These are phyloP conservation scores for Cymodocea nodosa DNA, from an alignment of 116 monocot species.

Conservation along the genomic window DNA sequence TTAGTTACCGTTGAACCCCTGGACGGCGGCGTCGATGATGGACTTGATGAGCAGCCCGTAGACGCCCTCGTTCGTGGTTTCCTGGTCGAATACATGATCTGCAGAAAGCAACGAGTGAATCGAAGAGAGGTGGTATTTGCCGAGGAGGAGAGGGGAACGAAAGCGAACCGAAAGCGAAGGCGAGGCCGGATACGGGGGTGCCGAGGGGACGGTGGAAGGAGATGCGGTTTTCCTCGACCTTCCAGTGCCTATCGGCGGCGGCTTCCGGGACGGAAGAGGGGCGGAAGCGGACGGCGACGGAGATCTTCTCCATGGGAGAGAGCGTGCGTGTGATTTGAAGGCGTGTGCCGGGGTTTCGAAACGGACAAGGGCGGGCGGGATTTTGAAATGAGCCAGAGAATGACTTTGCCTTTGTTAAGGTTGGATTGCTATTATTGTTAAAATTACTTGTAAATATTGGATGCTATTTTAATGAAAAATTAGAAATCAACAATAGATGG, in stretches of 20 bases:
- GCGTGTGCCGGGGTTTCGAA: too few species aligned
- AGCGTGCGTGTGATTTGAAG: not conserved
- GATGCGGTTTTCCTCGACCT: conserved; percentile 63
- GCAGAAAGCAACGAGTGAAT: not conserved
- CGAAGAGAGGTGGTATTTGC: not conserved
- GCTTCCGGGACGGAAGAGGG: conserved; percentile 14
- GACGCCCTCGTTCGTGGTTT: conserved; percentile 30
- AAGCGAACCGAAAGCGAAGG: conserved; percentile 69
- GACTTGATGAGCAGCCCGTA: conserved; percentile 50
- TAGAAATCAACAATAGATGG: too few species aligned
- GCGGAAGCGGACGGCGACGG: conserved; percentile 86
- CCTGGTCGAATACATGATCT: conserved; percentile 85
- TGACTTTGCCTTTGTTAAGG: too few species aligned
- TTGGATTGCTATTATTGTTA: too few species aligned
- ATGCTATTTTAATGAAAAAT: too few species aligned
- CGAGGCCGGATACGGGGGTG: conserved; percentile 44
- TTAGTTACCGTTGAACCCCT: conserved; percentile 73
- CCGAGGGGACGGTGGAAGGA: conserved; percentile 46
- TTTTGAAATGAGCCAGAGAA: too few species aligned
- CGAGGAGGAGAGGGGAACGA: not conserved
- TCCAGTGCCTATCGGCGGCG: conserved; percentile 37
- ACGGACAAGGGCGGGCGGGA: too few species aligned
- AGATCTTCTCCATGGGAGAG: conserved; percentile 75
- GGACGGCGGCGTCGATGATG: conserved; percentile 59
- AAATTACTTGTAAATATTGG: too few species aligned